These are phyloP conservation scores for Hypoxylon sp. DNA, from an alignment of 2,329 filamentous ascomycete genomes.

Conservation along the genomic window DNA sequence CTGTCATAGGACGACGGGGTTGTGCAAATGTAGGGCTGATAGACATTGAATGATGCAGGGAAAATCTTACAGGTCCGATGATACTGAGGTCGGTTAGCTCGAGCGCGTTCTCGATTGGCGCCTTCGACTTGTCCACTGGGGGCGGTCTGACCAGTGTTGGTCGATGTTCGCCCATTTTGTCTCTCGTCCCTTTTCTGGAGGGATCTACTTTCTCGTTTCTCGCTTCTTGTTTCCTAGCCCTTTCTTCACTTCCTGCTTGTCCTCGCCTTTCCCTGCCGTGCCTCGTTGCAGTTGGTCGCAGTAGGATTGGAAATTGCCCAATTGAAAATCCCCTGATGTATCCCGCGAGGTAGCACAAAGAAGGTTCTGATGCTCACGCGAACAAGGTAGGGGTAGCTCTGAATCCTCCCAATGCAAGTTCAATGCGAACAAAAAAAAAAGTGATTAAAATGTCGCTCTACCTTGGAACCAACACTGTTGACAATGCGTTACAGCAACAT, in stretches of 20 bases:
- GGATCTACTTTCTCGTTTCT: neutral
- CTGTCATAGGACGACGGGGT: neutral
- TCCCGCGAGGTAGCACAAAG: constrained; percentile 2
- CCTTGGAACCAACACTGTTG: neutral
- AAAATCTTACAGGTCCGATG: constrained; percentile 76
- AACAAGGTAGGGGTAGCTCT: constrained; percentile 2
- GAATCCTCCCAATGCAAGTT: constrained; percentile 12
- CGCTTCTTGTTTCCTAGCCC: constrained; percentile 6
- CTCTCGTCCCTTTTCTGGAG: neutral
- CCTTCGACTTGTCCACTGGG: constrained; percentile 78
- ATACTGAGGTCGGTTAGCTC: constrained; percentile 85
- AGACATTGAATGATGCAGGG: neutral
- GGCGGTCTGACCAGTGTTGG: constrained; percentile 81
- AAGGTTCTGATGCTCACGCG: constrained; percentile 14
- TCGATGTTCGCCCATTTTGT: constrained; percentile 52
- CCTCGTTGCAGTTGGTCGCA: constrained; percentile 1
- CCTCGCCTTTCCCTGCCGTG: constrained; percentile 4
- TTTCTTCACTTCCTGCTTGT: neutral
- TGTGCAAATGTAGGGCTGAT: constrained; percentile 16
- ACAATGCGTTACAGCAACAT: neutral
- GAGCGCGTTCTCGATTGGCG: constrained; percentile 89
- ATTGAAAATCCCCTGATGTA: neutral
- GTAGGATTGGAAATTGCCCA: neutral
- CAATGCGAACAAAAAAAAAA: neutral
- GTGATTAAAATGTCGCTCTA: neutral